Conservation (phyloP, 2,329 filamentous ascomycete species). For the Epichloe uncinata region DNA sequence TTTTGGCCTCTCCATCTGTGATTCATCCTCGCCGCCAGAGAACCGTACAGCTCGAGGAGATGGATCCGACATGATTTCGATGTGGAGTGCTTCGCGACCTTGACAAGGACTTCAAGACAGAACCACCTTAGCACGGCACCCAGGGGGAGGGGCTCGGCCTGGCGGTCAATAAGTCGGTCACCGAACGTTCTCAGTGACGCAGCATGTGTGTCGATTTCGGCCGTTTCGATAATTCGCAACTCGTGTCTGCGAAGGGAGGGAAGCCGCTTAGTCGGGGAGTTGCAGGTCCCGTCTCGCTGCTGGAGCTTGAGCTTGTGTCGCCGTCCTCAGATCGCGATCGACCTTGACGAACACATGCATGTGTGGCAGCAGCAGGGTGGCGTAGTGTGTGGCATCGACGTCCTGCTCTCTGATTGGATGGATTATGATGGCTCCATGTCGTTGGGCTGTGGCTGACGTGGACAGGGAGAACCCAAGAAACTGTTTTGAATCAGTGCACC, state of each 20-base stretch:
- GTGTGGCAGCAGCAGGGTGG: background rate
- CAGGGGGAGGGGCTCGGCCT: slow-evolving; percentile 5
- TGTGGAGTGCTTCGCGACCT: background rate
- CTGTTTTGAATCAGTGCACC: too few species aligned
- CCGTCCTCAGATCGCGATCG: background rate
- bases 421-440: too few species aligned
- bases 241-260: background rate
- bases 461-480: too few species aligned
- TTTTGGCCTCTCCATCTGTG: slow-evolving; percentile 28
- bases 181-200: background rate
- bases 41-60: slow-evolving; percentile 46
- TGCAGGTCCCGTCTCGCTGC: background rate
- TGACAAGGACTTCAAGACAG: background rate
- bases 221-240: background rate
- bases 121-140: slow-evolving; percentile 3
- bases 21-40: slow-evolving; percentile 33
- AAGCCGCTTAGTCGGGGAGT: too few species aligned
- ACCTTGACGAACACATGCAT: background rate
- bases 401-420: too few species aligned
- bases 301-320: background rate
- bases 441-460: too few species aligned
- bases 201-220: background rate
- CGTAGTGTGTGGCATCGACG: too few species aligned
- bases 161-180: slow-evolving; percentile 3
- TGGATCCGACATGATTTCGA: slow-evolving; percentile 27